Evolutionary conservation across 441 rosid species (phyloP).

Genomic region (Gossypium davidsonii): DNA sequence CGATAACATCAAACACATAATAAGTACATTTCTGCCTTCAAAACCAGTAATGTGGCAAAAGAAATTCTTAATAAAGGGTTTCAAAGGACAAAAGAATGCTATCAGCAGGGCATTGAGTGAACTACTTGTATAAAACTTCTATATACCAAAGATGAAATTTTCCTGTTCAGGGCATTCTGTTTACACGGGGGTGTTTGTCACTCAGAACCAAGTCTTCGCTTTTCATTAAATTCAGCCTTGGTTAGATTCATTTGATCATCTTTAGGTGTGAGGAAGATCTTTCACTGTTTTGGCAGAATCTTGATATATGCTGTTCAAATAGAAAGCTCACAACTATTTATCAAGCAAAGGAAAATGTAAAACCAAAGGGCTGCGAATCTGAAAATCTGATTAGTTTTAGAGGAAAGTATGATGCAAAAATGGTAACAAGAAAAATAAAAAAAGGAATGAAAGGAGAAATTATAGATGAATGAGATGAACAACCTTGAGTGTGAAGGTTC

Average conservation of each 20-base stretch:
- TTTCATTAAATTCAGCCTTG: not conserved
- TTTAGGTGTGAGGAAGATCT: not conserved
- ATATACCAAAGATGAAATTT: not conserved
- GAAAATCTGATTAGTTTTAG: conserved; percentile 2
- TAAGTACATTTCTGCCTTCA: not conserved
- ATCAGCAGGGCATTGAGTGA: not conserved
- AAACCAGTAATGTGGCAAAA: not conserved
- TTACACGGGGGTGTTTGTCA: not conserved
- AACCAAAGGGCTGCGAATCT: not conserved
- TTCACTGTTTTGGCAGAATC: conserved; percentile 3
- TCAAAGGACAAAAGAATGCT: not conserved
- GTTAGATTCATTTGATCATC: not conserved
- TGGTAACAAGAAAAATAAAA: not conserved
- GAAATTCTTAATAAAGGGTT: not conserved
- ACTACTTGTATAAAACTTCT: not conserved
- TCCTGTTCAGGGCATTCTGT: not conserved
- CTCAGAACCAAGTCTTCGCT: not conserved
- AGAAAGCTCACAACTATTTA: not conserved
- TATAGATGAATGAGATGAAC: conserved; percentile 11
- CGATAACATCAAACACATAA: not conserved
- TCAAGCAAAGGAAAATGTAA: conserved; percentile 3
- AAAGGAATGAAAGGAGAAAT: not conserved
- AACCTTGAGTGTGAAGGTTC: conserved; percentile 97
- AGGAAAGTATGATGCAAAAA: conserved; percentile 11
- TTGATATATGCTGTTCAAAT: not conserved